Evolutionary conservation across 352 stramenopile genomes (phyloP), one percentile per base, ranked within the genome.

Genomic region (Phytophthora sansomeana): DNA sequence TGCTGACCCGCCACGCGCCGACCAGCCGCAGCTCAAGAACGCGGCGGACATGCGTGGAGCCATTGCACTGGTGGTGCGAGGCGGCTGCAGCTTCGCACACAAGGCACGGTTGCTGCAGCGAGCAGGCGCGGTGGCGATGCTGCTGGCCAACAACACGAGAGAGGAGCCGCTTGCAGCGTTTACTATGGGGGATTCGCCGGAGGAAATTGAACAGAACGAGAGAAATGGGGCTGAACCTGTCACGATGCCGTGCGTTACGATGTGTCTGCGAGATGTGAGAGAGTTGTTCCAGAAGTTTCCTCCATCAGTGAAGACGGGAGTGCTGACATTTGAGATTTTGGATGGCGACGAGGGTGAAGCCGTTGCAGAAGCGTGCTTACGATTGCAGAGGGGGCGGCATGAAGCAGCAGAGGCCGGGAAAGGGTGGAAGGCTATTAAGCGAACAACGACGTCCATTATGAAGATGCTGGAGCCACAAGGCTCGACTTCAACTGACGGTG

Each of bases 241-340:
- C 49, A 63, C 60, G 36, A 85, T 91, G 14, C 80, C 82, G 8
- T 91, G 82, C 29, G 76, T 87, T 16, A 91, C 85, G 76, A 91
- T 91, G 80, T 86, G 80, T 74, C 61, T 91, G 28, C 63, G 66
- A 4, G 80, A 87, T 46, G 80, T 91, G 14, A 64, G 80, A 8
- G 67, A 87, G 48, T 50, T 91, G 6, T 89, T 91, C 52, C 81
- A 89, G 71, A 79, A 85, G 56, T 85, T 75, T 41, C 80, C 82
- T 11, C 80, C 80, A 47, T 78, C 80, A 0, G 73, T 83, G 13
- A 76, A 77, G 48, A 76, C 55, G 1, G 80, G 78, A 5, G 52
- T 76, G 32, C 52, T 91, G 41, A 39, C 9, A 21, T 50, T 91
- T 32, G 76, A 89, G 75, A 70, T 91, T 58, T 49, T 80, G 36